A percentile compares a stretch with the other conserved stretches of the same genome.
Conservation (phyloP, 768 basidiomycete species). For the Guyanaporus albipodus region DNA sequence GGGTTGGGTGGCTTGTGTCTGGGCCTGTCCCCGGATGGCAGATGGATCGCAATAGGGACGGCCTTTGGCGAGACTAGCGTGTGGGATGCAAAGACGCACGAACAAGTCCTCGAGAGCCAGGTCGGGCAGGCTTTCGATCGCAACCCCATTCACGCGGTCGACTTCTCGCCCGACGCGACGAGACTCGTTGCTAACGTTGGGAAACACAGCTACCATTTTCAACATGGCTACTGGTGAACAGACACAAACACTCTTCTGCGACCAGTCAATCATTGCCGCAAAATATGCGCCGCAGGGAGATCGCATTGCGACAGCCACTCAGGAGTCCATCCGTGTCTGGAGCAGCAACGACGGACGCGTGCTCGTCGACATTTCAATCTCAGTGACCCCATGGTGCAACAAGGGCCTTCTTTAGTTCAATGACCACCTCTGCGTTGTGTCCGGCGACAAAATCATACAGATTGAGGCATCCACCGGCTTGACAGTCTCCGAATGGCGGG, state of each 20-base stretch:
- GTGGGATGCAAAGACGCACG: neutral
- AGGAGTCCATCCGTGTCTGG: neutral
- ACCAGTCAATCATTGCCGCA: neutral
- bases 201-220: too few relatives aligned
- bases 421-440: neutral
- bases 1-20: neutral
- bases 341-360: neutral
- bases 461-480: neutral
- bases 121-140: too few relatives aligned
- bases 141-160: neutral
- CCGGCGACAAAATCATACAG: neutral
- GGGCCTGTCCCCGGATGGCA: neutral
- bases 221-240: too few relatives aligned
- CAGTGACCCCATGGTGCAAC: neutral
- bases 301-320: neutral
- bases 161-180: neutral
- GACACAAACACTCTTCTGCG: too few relatives aligned
- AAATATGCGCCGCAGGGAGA: neutral
- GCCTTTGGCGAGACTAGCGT: neutral
- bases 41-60: neutral
- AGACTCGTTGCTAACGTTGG: too few relatives aligned
- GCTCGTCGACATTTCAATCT: neutral
- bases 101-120: neutral
- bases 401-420: neutral
- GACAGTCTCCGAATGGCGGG: neutral